phyloP scores from a whole-genome alignment of 495 filamentous ascomycete genomes.

The Ramalina intermedia region DNA sequence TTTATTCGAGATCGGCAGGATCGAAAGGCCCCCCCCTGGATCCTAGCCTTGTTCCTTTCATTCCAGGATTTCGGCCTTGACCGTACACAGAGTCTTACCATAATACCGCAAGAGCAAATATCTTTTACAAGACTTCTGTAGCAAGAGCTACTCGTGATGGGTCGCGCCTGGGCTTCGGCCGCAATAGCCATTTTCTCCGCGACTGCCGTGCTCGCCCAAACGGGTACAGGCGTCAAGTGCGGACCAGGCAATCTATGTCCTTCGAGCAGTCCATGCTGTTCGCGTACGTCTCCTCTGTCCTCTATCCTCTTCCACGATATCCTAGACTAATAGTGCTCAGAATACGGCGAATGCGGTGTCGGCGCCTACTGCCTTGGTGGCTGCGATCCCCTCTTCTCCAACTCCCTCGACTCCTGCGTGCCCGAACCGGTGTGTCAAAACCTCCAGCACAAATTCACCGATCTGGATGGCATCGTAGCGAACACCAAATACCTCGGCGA shows the following conservation, averaged over 20 bases:
- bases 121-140: too few species aligned
- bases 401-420: slow-evolving; percentile 70
- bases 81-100: too few species aligned
- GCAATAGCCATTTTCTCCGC: slow-evolving; percentile 23
- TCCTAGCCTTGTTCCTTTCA: not conserved
- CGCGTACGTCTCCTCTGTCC: slow-evolving; percentile 39
- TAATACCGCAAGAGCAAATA: too few species aligned
- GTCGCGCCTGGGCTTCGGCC: slow-evolving; percentile 7
- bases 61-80: not conserved
- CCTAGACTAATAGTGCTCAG: slow-evolving; percentile 29
- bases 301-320: not conserved
- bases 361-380: slow-evolving; percentile 94
- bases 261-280: slow-evolving; percentile 69
- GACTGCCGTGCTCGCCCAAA: slow-evolving; percentile 20
- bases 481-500: slow-evolving; percentile 81
- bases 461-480: slow-evolving; percentile 48
- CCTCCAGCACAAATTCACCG: slow-evolving; percentile 55
- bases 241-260: slow-evolving; percentile 54
- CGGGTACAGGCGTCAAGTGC: slow-evolving; percentile 30
- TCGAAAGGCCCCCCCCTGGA: slow-evolving; percentile 1
- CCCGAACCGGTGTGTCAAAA: slow-evolving; percentile 68
- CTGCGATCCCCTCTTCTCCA: slow-evolving; percentile 76
- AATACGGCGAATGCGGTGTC: slow-evolving; percentile 85
- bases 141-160: slow-evolving; percentile 3
- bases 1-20: slow-evolving; percentile 5